A percentile compares a stretch with the other conserved stretches of the same genome.
Conservation (phyloP, 202 grass and related monocot species). For the Elaeis oleifera region DNA sequence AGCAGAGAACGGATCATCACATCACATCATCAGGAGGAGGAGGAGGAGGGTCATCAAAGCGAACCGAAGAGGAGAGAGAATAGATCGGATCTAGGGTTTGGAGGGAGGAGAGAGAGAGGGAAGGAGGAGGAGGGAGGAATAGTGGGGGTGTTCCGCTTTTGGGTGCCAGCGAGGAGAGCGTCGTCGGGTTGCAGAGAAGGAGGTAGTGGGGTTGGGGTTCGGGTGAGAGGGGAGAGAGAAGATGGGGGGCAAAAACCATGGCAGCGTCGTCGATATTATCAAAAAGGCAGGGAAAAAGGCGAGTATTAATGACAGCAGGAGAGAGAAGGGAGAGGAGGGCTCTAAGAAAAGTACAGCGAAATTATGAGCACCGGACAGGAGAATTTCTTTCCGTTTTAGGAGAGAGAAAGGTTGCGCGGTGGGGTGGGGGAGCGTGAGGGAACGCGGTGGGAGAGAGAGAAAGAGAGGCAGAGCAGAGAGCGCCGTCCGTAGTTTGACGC, state of each 20-base stretch:
- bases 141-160: constrained; percentile 23
- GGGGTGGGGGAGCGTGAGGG: constrained; percentile 1
- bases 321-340: no score
- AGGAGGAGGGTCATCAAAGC: not conserved
- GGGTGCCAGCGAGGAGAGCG: constrained; percentile 38
- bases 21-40: no score
- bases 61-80: not conserved
- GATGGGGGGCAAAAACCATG: constrained; percentile 7
- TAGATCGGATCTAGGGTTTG: not conserved
- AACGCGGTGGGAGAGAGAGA: not conserved
- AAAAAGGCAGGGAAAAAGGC: no score
- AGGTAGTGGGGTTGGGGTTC: constrained; percentile 18
- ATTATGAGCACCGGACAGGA: no score
- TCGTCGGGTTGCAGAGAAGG: constrained; percentile 29
- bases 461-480: not conserved
- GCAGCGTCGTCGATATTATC: no score
- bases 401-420: no score
- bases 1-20: no score
- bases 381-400: no score
- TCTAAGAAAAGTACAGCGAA: no score
- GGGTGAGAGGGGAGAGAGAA: constrained; percentile 12
- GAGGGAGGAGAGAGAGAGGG: not conserved
- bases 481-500: constrained; percentile 64
- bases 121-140: constrained; percentile 23
- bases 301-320: no score